Base-by-base conservation (phyloP, 768 basidiomycete species). In the Naganishia vishniacii region DNA sequence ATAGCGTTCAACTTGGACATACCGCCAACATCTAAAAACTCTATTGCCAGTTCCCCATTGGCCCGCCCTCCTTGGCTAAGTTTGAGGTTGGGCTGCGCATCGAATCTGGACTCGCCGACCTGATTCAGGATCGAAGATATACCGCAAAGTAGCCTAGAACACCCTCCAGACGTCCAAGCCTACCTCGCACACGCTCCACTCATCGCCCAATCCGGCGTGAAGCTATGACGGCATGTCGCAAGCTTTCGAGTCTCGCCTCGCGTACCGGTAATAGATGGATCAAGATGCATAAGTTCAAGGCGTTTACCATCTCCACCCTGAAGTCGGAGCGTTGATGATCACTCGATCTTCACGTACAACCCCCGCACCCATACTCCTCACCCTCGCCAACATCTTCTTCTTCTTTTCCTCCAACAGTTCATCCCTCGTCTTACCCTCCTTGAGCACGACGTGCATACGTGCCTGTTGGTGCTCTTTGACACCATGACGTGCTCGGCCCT, bases 401-500 rank as follows among this genome's bases (percentile, higher is more conserved):
- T 85, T 83, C 67, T 83, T 84, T 70, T 82, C 83, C 41, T 82
- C 81, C 69, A 83, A 82, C 67, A 84, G 76, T 76, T 92, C 84
- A 69, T 84, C 85, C 32, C 70, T 53, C 6, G 88, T 88, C 80
- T 86, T 86, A 4, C 91, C 91, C 72, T 90, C 88, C 70, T 84
- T 86, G 67, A 95, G 75, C 6, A 90, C 74, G 37, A 94, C 87
- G 70, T 83, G 83, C 72, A 95, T 72, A 48, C 85, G 83, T 11
- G 92, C 84, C 64, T 85, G 84, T 0, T 85, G 87, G 74, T 89
- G 89, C 13, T 83, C 81, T 53, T 86, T 86, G 64, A 91, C 81
- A 59, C 94, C 94, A 62, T 76, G 81, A 69, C 86, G 86, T 34
- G 88, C 88, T 68, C 93, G 84, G 59, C 90, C 94, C 76, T 85